These are phyloP conservation scores for Fusarium brachygibbosum DNA, from an alignment of 2,329 filamentous ascomycete species.

Conservation along the genomic window DNA sequence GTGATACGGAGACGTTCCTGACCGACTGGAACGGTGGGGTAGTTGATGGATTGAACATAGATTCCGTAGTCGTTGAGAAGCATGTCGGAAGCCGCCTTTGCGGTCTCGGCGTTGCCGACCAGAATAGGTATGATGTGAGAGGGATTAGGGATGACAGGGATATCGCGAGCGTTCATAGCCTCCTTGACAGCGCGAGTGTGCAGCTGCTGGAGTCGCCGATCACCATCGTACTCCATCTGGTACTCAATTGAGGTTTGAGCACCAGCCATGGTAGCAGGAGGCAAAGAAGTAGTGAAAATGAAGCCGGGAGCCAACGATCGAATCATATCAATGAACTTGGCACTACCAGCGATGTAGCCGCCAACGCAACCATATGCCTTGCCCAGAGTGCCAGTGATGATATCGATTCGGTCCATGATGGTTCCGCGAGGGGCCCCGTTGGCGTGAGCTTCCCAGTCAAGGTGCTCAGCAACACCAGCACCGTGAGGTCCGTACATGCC, in stretches of 20 bases:
- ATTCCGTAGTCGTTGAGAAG: constrained; percentile 91
- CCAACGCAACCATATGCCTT: constrained; percentile 99
- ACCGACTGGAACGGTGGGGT: constrained; percentile 97
- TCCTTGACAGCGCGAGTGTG: constrained; percentile 97
- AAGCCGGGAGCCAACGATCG: constrained; percentile 96
- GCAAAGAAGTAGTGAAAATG: constrained; percentile 98
- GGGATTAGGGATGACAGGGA: constrained; percentile 97
- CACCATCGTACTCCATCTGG: constrained; percentile 85
- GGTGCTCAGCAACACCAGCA: constrained; percentile 95
- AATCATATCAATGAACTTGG: constrained; percentile 89
- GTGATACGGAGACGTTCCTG: constrained; percentile 97
- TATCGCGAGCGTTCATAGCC: constrained; percentile 80
- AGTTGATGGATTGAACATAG: constrained; percentile 99
- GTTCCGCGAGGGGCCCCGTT: constrained; percentile 82
- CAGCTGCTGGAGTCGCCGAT: constrained; percentile 92
- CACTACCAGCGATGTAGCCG: constrained; percentile 94
- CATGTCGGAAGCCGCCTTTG: constrained; percentile 92
- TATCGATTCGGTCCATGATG: constrained; percentile 95
- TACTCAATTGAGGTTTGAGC: constrained; percentile 94
- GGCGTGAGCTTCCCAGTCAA: constrained; percentile 90
- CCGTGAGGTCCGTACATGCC: constrained; percentile 99
- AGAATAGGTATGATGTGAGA: constrained; percentile 96
- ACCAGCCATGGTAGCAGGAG: constrained; percentile 96
- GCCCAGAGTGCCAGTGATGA: constrained; percentile 96
- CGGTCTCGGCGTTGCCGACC: constrained; percentile 92